phyloP scores from a whole-genome alignment of 208 protist species.

The Leishmania arabica region DNA sequence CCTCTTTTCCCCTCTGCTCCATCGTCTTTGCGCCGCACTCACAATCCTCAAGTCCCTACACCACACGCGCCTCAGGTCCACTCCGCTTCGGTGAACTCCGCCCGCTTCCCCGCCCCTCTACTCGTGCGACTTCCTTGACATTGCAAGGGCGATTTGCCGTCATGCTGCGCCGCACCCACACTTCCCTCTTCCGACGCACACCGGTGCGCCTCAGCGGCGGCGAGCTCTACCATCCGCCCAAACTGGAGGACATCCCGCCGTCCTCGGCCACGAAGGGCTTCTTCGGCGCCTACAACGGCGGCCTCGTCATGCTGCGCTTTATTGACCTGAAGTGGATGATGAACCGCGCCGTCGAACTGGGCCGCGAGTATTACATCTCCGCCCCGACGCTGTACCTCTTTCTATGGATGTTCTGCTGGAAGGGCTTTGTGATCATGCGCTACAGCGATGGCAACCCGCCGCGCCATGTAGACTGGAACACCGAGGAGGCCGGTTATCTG shows the following conservation, averaged over 20 bases:
- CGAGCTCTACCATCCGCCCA: slow-evolving; percentile 83
- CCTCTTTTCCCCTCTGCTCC: slow-evolving; percentile 2
- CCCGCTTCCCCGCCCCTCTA: background rate
- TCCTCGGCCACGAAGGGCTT: slow-evolving; percentile 70
- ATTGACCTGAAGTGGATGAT: slow-evolving; percentile 92
- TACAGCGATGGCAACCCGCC: slow-evolving; percentile 88
- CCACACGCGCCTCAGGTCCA: background rate
- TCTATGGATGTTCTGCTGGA: slow-evolving; percentile 88
- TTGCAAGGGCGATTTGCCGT: slow-evolving; percentile 1
- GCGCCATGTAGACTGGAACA: slow-evolving; percentile 89
- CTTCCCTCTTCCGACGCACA: slow-evolving; percentile 73
- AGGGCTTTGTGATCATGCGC: slow-evolving; percentile 67
- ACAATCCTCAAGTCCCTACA: background rate
- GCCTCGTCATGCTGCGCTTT: slow-evolving; percentile 59
- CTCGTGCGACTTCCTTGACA: background rate
- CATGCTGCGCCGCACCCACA: slow-evolving; percentile 85
- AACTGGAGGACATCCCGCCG: slow-evolving; percentile 75
- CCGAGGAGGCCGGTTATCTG: slow-evolving; percentile 80
- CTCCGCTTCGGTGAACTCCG: background rate
- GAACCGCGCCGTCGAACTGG: slow-evolving; percentile 85
- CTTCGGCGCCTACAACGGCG: slow-evolving; percentile 80
- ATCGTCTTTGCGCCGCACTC: background rate
- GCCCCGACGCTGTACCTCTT: slow-evolving; percentile 81
- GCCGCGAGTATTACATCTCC: slow-evolving; percentile 88
- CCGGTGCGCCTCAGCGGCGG: slow-evolving; percentile 70